Percentiles rank a stretch among this genome's conserved stretches.
Conservation (phyloP, 2,329 filamentous ascomycete genomes). For the Botrytis deweyae region DNA sequence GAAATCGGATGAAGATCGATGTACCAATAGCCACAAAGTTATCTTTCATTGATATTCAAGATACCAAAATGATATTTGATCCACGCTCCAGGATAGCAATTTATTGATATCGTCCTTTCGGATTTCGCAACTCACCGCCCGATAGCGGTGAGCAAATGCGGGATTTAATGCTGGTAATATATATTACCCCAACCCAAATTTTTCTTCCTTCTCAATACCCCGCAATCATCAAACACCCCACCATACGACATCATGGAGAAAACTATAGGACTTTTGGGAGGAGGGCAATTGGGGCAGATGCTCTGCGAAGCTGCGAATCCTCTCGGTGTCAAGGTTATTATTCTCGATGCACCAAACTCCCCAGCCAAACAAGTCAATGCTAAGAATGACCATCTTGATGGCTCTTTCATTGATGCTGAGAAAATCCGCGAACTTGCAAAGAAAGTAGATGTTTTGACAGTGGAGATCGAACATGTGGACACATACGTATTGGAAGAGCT, state of each 20-base stretch:
- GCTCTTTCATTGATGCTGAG: slow-evolving; percentile 81
- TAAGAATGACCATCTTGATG: slow-evolving; percentile 71
- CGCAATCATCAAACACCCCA: slow-evolving; percentile 14
- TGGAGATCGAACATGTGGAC: slow-evolving; percentile 94
- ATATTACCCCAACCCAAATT: slow-evolving; percentile 4
- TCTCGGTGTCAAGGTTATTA: slow-evolving; percentile 78
- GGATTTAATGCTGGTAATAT: neutral
- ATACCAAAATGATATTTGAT: no score
- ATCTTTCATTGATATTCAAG: neutral
- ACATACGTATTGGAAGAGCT: slow-evolving; percentile 87
- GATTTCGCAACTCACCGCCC: neutral
- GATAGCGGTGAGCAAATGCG: neutral
- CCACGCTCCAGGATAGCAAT: no score
- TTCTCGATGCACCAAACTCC: slow-evolving; percentile 71
- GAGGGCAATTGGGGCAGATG: slow-evolving; percentile 88
- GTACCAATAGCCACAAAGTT: neutral
- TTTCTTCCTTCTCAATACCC: slow-evolving; percentile 8
- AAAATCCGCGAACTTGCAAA: slow-evolving; percentile 78
- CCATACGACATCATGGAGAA: slow-evolving; percentile 32
- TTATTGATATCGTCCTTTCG: neutral
- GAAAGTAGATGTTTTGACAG: slow-evolving; percentile 77
- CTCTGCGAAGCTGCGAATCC: slow-evolving; percentile 80
- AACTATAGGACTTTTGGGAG: slow-evolving; percentile 51
- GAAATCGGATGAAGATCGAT: neutral
- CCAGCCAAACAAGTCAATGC: slow-evolving; percentile 85